Base-by-base conservation (phyloP, 805 yeast species). In the Starmerella scarabaei region DNA sequence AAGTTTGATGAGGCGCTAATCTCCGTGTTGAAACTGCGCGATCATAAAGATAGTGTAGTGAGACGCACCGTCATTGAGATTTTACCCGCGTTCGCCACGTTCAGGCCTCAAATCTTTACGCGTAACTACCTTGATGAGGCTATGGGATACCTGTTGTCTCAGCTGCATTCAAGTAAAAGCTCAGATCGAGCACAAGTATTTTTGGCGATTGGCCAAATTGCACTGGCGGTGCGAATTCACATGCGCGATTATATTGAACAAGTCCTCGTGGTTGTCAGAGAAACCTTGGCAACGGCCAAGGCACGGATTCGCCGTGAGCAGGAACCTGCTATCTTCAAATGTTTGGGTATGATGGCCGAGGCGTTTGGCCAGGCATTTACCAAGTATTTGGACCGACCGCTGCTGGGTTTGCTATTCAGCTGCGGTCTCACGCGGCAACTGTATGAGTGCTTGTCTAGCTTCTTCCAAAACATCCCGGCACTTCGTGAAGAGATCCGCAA, bases 361-460 rank as follows among this genome's bases (percentile, higher is more conserved):
- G 88, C 97, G 0, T 83, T 88, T 14, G 96, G 96, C 0, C 93
- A 94, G 11, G 93, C 94, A 0, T 65, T 88, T 41, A 82, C 95
- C 0, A 91, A 88, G 54, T 85, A 83, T 56, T 63, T 91, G 40
- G 86, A 84, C 48, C 71, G 78, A 45, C 93, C 83, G 52, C 69
- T 88, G 18, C 62, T 88, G 37, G 86, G 80, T 49, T 67, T 81
- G 60, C 71, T 88, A 62, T 68, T 88, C 51, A 71, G 77, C 35
- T 84, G 94, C 45, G 81, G 94, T 0, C 68, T 88, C 38, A 79
- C 84, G n/a, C 78, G 75, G 48, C 78, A 80, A 46, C 75, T 88
- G 75, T 77, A 83, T 53, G 75, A 75, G 43, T 80, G 91, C 12
- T 57, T 88, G 24, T 68, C 72, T 43, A 72, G 75, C 2, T 67